Conservation (phyloP, 2,329 filamentous ascomycete genomes). For the Tympanopsis confertula region DNA sequence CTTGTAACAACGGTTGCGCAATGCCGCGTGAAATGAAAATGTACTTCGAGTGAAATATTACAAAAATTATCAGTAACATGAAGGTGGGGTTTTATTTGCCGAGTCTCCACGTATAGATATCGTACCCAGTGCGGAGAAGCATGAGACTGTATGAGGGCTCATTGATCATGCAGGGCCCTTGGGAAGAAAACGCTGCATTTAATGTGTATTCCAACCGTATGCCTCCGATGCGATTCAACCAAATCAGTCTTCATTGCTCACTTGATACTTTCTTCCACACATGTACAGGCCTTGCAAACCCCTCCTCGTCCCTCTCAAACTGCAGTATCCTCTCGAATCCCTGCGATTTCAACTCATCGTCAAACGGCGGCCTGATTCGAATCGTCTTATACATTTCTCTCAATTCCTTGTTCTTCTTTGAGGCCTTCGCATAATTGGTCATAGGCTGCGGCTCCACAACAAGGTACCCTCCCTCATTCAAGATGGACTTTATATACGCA, state of each 20-base stretch:
- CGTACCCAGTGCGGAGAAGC: too few species aligned
- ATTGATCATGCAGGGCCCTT: too few species aligned
- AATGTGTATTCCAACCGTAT: too few species aligned
- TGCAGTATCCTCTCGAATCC: conserved; percentile 4
- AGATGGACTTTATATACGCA: conserved; percentile 2
- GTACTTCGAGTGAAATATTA: too few species aligned
- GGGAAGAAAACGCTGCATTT: too few species aligned
- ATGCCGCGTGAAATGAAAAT: too few species aligned
- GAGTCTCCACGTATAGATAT: too few species aligned
- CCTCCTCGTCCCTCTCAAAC: conserved; percentile 4
- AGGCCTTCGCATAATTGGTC: conserved; percentile 3
- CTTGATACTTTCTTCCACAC: conserved; percentile 5
- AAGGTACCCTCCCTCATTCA: conserved; percentile 2
- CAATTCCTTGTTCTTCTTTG: conserved; percentile 4
- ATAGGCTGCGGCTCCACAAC: conserved; percentile 4
- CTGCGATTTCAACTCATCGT: conserved; percentile 2
- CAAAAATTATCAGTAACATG: too few species aligned
- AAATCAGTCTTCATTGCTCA: conserved; percentile 4
- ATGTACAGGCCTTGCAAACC: conserved; percentile 4
- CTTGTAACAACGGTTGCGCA: too few species aligned
- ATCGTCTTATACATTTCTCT: conserved; percentile 4
- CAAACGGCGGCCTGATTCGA: conserved; percentile 3
- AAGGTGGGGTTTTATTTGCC: too few species aligned
- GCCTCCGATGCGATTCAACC: background rate
- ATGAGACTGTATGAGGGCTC: too few species aligned